Evolutionary conservation across 2,329 filamentous ascomycete species (phyloP), one percentile per base, ranked within the genome.

Genomic region (Colletotrichum kahawae): DNA sequence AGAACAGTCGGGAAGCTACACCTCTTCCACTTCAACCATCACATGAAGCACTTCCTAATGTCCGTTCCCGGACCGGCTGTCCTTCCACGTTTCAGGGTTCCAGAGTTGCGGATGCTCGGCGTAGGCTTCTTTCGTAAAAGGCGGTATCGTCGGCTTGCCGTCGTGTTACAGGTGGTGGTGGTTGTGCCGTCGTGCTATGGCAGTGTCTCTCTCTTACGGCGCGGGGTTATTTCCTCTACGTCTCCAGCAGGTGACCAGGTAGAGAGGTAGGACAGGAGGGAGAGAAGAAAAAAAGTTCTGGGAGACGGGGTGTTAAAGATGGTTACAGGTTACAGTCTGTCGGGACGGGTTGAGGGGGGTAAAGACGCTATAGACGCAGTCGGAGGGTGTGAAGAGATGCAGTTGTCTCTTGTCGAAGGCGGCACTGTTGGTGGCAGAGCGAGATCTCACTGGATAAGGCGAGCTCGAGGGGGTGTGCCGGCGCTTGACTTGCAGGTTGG

Each of bases 401-500:
- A 65, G 56, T 65, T 70, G 70, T 57, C 48, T 72, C 54, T 64
- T 64, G 63, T 56, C 68, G 76, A 74, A 73, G 77, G 70, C 62
- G 71, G 48, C 43, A 69, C 74, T 70, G 65, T 60, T 70, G 73
- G 73, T 60, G 43, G 71, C 62, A 54, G 33, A 66, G 69, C 70
- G 67, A 77, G 76, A 76, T 60, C 38, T 74, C 70, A 74, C 70
- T 76, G 74, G 65, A 69, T 67, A 66, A 68, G 64, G 29, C 67
- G 65, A 36, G 34, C 67, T 67, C 34, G 59, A 76, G 70, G 68
- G 72, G 75, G 77, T 79, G 79, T 77, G 76, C 78, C 78, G 82
- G 83, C 83, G 84, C 83, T 84, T 84, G 82, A 82, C 70, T 79
- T 80, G 82, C 81, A 81, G 81, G 77, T 78, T 77, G 78, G 59